Conservation (phyloP, 2,329 filamentous ascomycete genomes). For the Aspergillus fijiensis region DNA sequence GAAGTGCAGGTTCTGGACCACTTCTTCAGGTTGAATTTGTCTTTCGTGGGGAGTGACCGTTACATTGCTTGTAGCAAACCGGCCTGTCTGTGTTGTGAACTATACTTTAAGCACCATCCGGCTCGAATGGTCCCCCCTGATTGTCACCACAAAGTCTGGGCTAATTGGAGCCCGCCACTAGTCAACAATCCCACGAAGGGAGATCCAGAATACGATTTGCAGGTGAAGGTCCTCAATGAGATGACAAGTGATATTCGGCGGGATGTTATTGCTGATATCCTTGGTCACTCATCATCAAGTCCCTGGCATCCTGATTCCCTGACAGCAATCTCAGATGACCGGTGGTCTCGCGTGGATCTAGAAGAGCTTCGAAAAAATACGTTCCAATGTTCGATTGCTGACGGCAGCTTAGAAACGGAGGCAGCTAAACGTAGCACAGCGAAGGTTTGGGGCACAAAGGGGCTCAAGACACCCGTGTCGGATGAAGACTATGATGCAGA, state of each 20-base stretch:
- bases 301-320: slow-evolving; percentile 23
- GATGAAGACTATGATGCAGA: slow-evolving; percentile 10
- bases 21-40: slow-evolving; percentile 37
- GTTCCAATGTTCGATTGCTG: neutral
- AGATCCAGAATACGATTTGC: slow-evolving; percentile 13
- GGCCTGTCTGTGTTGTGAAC: slow-evolving; percentile 51
- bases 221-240: slow-evolving; percentile 27
- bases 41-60: slow-evolving; percentile 42
- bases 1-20: slow-evolving; percentile 52
- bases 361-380: neutral
- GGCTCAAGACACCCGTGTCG: neutral
- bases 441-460: neutral
- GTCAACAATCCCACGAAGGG: slow-evolving; percentile 11
- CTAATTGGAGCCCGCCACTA: slow-evolving; percentile 30
- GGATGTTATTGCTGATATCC: slow-evolving; percentile 24
- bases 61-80: slow-evolving; percentile 55
- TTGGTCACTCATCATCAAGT: slow-evolving; percentile 18
- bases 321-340: slow-evolving; percentile 7
- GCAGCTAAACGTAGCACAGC: neutral
- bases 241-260: slow-evolving; percentile 26
- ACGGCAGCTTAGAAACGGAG: neutral
- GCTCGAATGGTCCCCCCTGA: slow-evolving; percentile 25
- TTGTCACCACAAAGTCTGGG: slow-evolving; percentile 30
- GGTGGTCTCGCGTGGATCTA: slow-evolving; percentile 2
- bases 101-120: slow-evolving; percentile 32